These are phyloP conservation scores for Cryptococcus neoformans DNA, from an alignment of 1,284 basidiomycete species.

Conservation along the genomic window DNA sequence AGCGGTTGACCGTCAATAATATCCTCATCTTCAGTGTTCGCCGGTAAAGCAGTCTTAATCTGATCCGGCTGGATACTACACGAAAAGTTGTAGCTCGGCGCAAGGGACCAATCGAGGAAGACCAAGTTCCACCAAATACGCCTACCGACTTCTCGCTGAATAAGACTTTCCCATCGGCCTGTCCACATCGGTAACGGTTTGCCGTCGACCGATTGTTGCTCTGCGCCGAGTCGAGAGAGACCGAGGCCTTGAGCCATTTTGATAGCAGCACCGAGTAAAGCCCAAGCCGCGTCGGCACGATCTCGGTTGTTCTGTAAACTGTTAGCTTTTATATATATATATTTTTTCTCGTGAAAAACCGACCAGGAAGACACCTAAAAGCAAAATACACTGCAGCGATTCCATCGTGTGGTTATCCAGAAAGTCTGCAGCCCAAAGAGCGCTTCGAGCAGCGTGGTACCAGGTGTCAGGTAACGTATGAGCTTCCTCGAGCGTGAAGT, in stretches of 20 bases:
- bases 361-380: constrained; percentile 48
- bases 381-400: constrained; percentile 43
- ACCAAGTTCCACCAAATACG: constrained; percentile 51
- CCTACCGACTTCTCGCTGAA: constrained; percentile 49
- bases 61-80: constrained; percentile 50
- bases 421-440: constrained; percentile 49
- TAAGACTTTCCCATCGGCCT: constrained; percentile 49
- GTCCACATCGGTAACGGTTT: constrained; percentile 48
- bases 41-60: constrained; percentile 49
- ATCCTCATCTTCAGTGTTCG: constrained; percentile 51
- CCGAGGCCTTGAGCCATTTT: constrained; percentile 52
- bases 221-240: constrained; percentile 48
- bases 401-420: constrained; percentile 47
- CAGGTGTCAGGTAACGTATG: constrained; percentile 42
- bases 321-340: not conserved
- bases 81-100: constrained; percentile 47
- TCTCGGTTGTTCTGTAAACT: constrained; percentile 46
- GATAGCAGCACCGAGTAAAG: constrained; percentile 48
- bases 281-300: constrained; percentile 50
- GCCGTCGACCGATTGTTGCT: constrained; percentile 41
- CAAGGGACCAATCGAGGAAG: constrained; percentile 49
- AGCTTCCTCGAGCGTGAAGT: constrained; percentile 44
- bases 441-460: constrained; percentile 43
- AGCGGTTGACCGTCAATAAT: constrained; percentile 48
- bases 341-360: constrained; percentile 1